Evolutionary conservation across 2,329 filamentous ascomycete species (phyloP).

Genomic region (Emericellopsis cladophorae): DNA sequence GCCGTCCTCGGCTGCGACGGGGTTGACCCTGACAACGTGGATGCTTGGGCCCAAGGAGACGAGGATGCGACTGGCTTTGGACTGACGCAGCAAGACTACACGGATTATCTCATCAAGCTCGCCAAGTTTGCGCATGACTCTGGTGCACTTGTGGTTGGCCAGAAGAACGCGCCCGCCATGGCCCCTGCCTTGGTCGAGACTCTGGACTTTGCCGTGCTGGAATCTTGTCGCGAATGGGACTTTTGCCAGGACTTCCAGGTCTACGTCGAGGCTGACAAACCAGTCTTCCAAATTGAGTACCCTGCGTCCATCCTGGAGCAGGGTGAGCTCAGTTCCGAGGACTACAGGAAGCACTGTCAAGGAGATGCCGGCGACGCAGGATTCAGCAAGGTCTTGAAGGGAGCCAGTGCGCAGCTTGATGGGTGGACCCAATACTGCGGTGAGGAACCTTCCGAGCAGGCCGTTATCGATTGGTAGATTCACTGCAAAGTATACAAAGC

Average conservation of each 20-base stretch:
- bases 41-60: slow-evolving; percentile 14
- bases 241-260: slow-evolving; percentile 17
- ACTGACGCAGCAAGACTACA: slow-evolving; percentile 14
- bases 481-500: background rate
- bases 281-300: slow-evolving; percentile 21
- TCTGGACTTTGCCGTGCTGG: slow-evolving; percentile 21
- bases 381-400: slow-evolving; percentile 19
- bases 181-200: slow-evolving; percentile 9
- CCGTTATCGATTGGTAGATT: slow-evolving; percentile 7
- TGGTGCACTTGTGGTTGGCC: slow-evolving; percentile 15
- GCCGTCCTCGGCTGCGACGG: slow-evolving; percentile 16
- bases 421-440: slow-evolving; percentile 18
- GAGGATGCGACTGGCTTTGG: slow-evolving; percentile 15
- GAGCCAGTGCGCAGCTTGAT: slow-evolving; percentile 16
- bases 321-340: slow-evolving; percentile 10
- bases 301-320: slow-evolving; percentile 12
- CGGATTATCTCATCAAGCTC: slow-evolving; percentile 14
- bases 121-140: slow-evolving; percentile 13
- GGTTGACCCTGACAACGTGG: slow-evolving; percentile 21
- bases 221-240: slow-evolving; percentile 18
- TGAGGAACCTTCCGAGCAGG: slow-evolving; percentile 11
- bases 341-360: slow-evolving; percentile 13
- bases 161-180: slow-evolving; percentile 18
- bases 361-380: slow-evolving; percentile 9
- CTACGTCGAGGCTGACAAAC: slow-evolving; percentile 15